Percentiles rank a stretch among this genome's conserved stretches.
Conservation (phyloP, 164 flowering plant genomes). For the Piper betle region DNA sequence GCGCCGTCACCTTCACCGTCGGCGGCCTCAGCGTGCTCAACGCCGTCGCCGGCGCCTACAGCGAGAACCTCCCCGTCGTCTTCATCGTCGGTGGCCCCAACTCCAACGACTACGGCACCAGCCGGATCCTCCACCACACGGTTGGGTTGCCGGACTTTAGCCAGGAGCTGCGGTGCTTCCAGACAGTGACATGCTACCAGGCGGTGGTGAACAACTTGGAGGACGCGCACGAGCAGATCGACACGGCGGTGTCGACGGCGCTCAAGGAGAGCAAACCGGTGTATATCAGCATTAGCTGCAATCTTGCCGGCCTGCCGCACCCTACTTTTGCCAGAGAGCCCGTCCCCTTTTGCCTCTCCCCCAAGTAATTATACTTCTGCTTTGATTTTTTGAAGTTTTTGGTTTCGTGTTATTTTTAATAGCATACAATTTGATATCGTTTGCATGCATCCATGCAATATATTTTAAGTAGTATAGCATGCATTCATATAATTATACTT, state of each 20-base stretch:
- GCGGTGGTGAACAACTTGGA: constrained; percentile 82
- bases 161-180: constrained; percentile 74
- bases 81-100: constrained; percentile 89
- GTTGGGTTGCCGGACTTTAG: constrained; percentile 74
- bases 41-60: constrained; percentile 93
- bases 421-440: background rate
- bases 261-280: constrained; percentile 91
- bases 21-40: constrained; percentile 81
- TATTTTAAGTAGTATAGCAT: no score
- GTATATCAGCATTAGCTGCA: constrained; percentile 72
- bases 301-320: constrained; percentile 65
- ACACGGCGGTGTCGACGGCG: constrained; percentile 70
- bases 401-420: background rate
- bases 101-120: constrained; percentile 81
- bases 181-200: constrained; percentile 80
- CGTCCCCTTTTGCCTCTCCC: constrained; percentile 50
- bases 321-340: constrained; percentile 77
- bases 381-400: background rate
- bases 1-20: constrained; percentile 93
- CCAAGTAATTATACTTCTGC: constrained; percentile 27
- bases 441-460: no score
- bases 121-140: constrained; percentile 74
- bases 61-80: constrained; percentile 70
- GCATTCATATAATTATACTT: no score
- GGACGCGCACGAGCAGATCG: constrained; percentile 77